phyloP scores from a whole-genome alignment of 2,329 filamentous ascomycete species.

The Trichothecium roseum region DNA sequence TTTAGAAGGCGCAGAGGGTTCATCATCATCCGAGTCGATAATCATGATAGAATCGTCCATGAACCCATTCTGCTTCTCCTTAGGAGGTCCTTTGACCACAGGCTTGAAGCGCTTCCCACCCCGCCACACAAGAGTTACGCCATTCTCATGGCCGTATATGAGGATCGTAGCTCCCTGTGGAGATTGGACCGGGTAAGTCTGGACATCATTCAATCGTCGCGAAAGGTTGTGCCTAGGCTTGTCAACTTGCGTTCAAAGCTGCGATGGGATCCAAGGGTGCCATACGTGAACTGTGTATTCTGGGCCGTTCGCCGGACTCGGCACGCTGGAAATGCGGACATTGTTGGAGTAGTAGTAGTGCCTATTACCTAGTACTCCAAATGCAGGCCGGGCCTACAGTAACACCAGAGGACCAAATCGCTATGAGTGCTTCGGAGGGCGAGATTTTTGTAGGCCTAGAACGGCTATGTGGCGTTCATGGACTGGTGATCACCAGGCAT shows the following conservation, averaged over 20 bases:
- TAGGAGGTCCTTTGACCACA: conserved; percentile 20
- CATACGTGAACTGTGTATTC: conserved; percentile 39
- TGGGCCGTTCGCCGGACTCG: conserved; percentile 36
- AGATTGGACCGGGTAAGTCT: conserved; percentile 50
- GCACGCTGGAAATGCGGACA: conserved; percentile 22
- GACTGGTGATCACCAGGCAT: too few relatives aligned
- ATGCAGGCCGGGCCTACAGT: too few relatives aligned
- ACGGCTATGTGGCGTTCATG: too few relatives aligned
- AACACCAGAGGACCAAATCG: too few relatives aligned
- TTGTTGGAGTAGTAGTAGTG: conserved; percentile 11
- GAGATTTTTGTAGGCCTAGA: too few relatives aligned
- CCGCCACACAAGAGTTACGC: conserved; percentile 51
- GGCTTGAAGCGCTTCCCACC: conserved; percentile 50
- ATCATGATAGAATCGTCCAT: conserved; percentile 47
- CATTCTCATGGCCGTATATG: conserved; percentile 54
- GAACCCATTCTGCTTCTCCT: conserved; percentile 41
- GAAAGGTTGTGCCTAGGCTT: conserved; percentile 45
- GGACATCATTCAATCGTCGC: conserved; percentile 47
- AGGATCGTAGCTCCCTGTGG: conserved; percentile 54
- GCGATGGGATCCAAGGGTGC: neutral
- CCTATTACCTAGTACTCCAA: too few relatives aligned
- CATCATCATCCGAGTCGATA: conserved; percentile 53
- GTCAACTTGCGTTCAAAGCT: conserved; percentile 5
- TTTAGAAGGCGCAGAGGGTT: conserved; percentile 21
- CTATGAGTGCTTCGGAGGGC: too few relatives aligned